These are phyloP conservation scores for Eragrostis tef DNA, from an alignment of 202 grass and related monocot species.

Conservation along the genomic window DNA sequence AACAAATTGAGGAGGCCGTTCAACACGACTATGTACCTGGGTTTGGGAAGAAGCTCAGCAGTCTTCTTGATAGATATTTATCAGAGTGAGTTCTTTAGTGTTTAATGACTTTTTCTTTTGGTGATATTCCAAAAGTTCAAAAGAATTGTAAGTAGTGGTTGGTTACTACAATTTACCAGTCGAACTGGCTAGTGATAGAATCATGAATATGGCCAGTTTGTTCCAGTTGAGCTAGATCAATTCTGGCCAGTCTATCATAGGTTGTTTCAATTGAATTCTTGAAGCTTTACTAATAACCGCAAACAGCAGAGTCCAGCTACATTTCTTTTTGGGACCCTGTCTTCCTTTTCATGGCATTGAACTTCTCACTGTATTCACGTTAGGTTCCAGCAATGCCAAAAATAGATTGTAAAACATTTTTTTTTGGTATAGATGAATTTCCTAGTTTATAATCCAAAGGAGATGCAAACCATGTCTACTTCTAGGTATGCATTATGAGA, in stretches of 20 bases:
- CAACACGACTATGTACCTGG: conserved; percentile 73
- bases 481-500: conserved; percentile 4
- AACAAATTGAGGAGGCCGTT: conserved; percentile 77
- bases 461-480: neutral
- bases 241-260: neutral
- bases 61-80: conserved; percentile 85
- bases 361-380: neutral
- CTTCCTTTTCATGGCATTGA: neutral
- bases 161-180: conserved; percentile 15
- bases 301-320: neutral
- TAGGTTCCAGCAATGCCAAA: neutral
- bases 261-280: neutral
- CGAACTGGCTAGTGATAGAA: conserved; percentile 6
- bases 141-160: neutral
- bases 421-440: conserved; percentile 19
- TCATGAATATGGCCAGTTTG: conserved; percentile 3
- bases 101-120: neutral
- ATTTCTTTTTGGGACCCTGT: neutral
- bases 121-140: neutral
- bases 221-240: conserved; percentile 10
- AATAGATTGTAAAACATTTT: conserved; percentile 2
- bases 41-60: conserved; percentile 80
- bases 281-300: conserved; percentile 2
- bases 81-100: conserved; percentile 70
- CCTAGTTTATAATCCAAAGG: neutral